Percentiles rank a stretch among this genome's conserved stretches.
These are phyloP conservation scores for Talaromyces sp. DNA, from an alignment of 2,329 filamentous ascomycete species.

Conservation along the genomic window DNA sequence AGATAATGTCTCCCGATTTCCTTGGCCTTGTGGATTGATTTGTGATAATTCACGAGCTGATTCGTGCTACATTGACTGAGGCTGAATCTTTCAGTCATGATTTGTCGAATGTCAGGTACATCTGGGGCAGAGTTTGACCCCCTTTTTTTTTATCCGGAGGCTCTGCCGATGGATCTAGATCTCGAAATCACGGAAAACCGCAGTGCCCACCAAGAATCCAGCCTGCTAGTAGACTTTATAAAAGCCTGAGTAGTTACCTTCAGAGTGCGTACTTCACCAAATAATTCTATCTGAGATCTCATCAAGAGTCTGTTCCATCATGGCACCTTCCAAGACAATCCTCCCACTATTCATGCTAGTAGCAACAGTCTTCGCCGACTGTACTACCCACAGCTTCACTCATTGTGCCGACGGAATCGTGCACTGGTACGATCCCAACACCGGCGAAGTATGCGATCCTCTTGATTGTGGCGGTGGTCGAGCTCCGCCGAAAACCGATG, in stretches of 20 bases:
- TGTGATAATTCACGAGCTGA: neutral
- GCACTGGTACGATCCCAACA: slow-evolving; percentile 22
- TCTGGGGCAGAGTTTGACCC: neutral
- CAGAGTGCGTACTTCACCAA: neutral
- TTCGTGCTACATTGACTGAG: neutral
- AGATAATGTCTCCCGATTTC: neutral
- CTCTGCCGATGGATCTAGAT: neutral
- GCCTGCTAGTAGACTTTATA: neutral
- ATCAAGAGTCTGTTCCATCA: neutral
- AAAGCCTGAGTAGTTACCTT: neutral
- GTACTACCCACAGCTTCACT: slow-evolving; percentile 17
- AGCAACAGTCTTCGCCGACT: slow-evolving; percentile 9
- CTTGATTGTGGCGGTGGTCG: slow-evolving; percentile 23
- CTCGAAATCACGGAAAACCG: neutral
- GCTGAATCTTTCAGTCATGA: neutral
- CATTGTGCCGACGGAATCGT: slow-evolving; percentile 18
- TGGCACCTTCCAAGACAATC: neutral
- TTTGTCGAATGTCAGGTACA: neutral
- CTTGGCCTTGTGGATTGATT: neutral
- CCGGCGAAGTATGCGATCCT: slow-evolving; percentile 23
- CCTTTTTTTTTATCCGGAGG: neutral
- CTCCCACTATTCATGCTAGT: neutral
- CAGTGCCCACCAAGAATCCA: neutral
- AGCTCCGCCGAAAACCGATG: slow-evolving; percentile 17
- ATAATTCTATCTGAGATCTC: neutral